phyloP scores from a whole-genome alignment of 805 yeast species.

The Suhomyces pyralidae region DNA sequence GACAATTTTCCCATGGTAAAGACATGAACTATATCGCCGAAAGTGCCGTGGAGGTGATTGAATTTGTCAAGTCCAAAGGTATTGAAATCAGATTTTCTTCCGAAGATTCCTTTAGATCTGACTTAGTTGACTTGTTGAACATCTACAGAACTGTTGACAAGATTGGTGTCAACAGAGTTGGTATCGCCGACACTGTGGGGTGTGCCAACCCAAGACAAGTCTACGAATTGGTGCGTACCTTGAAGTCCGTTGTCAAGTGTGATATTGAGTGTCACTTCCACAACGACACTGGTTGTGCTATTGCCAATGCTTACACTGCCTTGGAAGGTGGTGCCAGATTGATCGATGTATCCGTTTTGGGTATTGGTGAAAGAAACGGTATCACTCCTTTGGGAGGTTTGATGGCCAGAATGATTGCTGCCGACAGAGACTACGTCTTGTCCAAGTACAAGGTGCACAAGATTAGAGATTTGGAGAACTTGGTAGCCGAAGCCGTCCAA shows the following conservation, averaged over 20 bases:
- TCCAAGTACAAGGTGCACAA: slow-evolving; percentile 55
- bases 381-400: slow-evolving; percentile 60
- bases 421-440: slow-evolving; percentile 56
- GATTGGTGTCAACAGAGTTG: slow-evolving; percentile 60
- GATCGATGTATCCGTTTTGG: slow-evolving; percentile 57
- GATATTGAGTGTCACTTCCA: slow-evolving; percentile 63
- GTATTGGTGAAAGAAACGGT: slow-evolving; percentile 64
- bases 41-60: slow-evolving; percentile 56
- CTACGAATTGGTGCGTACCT: slow-evolving; percentile 55
- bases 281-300: slow-evolving; percentile 63
- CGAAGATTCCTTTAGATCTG: slow-evolving; percentile 60
- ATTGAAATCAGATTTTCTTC: slow-evolving; percentile 57
- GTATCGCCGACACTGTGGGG: slow-evolving; percentile 64
- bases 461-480: slow-evolving; percentile 55
- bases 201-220: slow-evolving; percentile 65
- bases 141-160: slow-evolving; percentile 60
- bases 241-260: slow-evolving; percentile 55
- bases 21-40: slow-evolving; percentile 59
- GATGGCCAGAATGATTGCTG: slow-evolving; percentile 63
- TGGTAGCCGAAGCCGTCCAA: slow-evolving; percentile 58
- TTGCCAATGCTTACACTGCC: slow-evolving; percentile 62
- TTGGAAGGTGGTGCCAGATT: slow-evolving; percentile 61
- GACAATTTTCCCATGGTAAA: slow-evolving; percentile 58
- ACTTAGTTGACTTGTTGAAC: slow-evolving; percentile 56
- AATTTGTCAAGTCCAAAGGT: slow-evolving; percentile 58